These are phyloP conservation scores for Triticum urartu DNA, from an alignment of 176 grass and related monocot species.

Conservation along the genomic window DNA sequence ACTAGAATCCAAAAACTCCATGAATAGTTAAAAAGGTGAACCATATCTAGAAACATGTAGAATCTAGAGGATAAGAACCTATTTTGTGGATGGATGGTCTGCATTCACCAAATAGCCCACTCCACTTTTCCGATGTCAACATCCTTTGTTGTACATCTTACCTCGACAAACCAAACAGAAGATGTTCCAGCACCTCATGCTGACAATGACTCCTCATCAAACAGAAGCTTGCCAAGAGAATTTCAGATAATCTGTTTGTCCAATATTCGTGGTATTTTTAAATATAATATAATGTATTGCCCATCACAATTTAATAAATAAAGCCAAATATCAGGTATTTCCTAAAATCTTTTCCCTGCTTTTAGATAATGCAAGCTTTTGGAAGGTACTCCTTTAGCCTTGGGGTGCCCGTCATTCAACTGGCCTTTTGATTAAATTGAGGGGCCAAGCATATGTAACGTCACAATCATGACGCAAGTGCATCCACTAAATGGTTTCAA, in stretches of 20 bases:
- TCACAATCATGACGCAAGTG: constrained; percentile 32
- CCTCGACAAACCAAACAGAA: constrained; percentile 48
- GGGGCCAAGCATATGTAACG: constrained; percentile 20
- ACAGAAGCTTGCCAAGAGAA: constrained; percentile 48
- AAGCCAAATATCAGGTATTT: constrained; percentile 14
- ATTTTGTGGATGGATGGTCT: constrained; percentile 39
- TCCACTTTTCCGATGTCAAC: constrained; percentile 42
- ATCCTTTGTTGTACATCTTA: constrained; percentile 45
- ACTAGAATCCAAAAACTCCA: constrained; percentile 11
- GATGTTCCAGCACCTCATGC: constrained; percentile 44
- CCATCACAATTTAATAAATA: constrained; percentile 9
- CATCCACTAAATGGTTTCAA: constrained; percentile 23
- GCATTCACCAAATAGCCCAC: constrained; percentile 27
- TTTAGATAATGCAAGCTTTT: constrained; percentile 14
- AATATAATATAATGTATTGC: not conserved
- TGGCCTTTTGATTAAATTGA: constrained; percentile 31
- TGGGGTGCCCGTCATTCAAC: constrained; percentile 19
- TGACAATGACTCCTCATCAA: constrained; percentile 51
- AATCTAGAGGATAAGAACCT: constrained; percentile 52
- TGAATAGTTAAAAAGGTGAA: constrained; percentile 30
- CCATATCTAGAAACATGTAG: constrained; percentile 36
- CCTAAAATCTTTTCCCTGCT: not conserved
- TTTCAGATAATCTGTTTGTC: constrained; percentile 30
- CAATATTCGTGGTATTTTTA: constrained; percentile 16
- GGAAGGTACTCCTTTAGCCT: not conserved